Conservation (phyloP, 441 rosid genomes). For the Erodium trifolium region DNA sequence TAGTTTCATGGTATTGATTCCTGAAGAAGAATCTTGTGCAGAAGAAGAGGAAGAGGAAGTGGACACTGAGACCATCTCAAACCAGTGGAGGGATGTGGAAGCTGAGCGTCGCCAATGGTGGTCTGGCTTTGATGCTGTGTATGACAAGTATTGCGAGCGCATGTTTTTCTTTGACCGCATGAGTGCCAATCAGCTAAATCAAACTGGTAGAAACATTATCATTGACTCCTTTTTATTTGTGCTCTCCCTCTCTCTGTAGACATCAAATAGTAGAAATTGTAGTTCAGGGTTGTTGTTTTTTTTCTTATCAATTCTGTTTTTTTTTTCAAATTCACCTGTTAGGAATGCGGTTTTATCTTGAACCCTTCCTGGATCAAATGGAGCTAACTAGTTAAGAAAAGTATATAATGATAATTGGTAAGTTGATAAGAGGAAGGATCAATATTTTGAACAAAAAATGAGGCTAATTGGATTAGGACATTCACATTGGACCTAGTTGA, state of each 20-base stretch:
- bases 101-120: slow-evolving; percentile 91
- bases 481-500: neutral
- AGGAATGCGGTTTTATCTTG: neutral
- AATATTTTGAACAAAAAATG: slow-evolving; percentile 1
- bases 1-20: slow-evolving; percentile 89
- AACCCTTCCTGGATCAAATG: neutral
- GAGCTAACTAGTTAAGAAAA: neutral
- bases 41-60: slow-evolving; percentile 53
- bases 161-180: slow-evolving; percentile 81
- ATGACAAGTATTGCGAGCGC: slow-evolving; percentile 75
- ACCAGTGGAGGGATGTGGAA: slow-evolving; percentile 86
- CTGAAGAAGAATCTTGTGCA: slow-evolving; percentile 65
- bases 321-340: neutral
- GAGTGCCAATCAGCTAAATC: slow-evolving; percentile 56
- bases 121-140: slow-evolving; percentile 88
- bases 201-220: slow-evolving; percentile 41
- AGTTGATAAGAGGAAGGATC: neutral
- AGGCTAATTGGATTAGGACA: neutral
- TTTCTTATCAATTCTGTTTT: neutral
- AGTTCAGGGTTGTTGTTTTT: neutral
- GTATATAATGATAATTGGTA: too few relatives aligned
- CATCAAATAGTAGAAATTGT: neutral
- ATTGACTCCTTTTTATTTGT: slow-evolving; percentile 6
- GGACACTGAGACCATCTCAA: slow-evolving; percentile 47
- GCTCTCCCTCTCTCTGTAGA: neutral